phyloP scores from a whole-genome alignment of 2,329 filamentous ascomycete species.

The Chalaropsis ovoidea region DNA sequence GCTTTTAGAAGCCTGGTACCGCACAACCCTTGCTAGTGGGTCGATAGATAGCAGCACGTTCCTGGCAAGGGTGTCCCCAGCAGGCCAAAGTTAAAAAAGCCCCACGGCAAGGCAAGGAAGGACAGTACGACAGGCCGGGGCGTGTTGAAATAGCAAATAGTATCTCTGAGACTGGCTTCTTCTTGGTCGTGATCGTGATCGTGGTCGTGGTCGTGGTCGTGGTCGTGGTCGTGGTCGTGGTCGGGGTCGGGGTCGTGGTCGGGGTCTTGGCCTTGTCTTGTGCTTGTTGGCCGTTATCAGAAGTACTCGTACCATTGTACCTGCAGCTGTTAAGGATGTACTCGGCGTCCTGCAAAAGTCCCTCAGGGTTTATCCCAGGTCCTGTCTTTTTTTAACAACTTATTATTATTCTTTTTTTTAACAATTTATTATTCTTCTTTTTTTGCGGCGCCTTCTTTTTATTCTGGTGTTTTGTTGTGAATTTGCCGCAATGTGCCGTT shows the following conservation, averaged over 20 bases:
- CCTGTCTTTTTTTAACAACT: too few species aligned
- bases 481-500: not conserved
- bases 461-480: not conserved
- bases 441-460: not conserved
- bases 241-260: too few species aligned
- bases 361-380: not conserved
- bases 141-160: conserved; percentile 2
- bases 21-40: not conserved
- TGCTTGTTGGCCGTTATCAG: not conserved
- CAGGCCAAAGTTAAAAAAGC: conserved; percentile 3
- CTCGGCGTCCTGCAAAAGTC: not conserved
- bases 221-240: too few species aligned
- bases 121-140: not conserved
- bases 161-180: not conserved
- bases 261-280: too few species aligned
- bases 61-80: not conserved
- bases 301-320: not conserved
- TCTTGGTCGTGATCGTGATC: too few species aligned
- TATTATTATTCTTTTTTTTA: too few species aligned
- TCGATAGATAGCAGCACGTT: not conserved
- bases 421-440: not conserved
- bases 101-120: not conserved
- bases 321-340: not conserved
- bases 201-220: too few species aligned
- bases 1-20: conserved; percentile 4